These are phyloP conservation scores for Pleurotus sapidus DNA, from an alignment of 768 basidiomycete species.

Conservation along the genomic window DNA sequence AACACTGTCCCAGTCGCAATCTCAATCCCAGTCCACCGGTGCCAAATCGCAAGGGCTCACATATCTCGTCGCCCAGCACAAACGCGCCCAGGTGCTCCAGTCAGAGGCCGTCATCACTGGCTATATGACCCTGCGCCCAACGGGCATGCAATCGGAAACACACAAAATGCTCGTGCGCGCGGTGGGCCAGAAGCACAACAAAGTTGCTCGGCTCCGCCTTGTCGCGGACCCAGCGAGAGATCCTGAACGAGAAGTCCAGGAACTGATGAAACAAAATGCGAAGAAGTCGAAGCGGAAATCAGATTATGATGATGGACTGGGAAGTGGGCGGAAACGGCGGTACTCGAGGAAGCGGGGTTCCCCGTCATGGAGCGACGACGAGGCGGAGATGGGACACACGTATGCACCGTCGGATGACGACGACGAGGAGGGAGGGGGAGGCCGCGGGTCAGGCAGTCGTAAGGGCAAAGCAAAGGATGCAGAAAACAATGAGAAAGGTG, in stretches of 20 bases:
- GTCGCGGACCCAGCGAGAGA: constrained; percentile 76
- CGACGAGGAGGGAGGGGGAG: constrained; percentile 37
- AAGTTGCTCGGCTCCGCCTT: constrained; percentile 75
- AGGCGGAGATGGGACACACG: constrained; percentile 49
- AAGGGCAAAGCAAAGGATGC: constrained; percentile 50
- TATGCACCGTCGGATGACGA: constrained; percentile 62
- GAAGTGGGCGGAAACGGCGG: constrained; percentile 45
- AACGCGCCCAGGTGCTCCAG: constrained; percentile 82
- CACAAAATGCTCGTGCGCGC: constrained; percentile 87
- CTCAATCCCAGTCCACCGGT: constrained; percentile 26
- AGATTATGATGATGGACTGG: constrained; percentile 48
- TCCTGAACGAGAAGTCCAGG: constrained; percentile 71
- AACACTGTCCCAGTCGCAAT: constrained; percentile 14
- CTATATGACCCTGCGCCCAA: constrained; percentile 79
- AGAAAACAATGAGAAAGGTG: constrained; percentile 53
- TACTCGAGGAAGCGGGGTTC: constrained; percentile 38
- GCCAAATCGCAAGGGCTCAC: constrained; percentile 72
- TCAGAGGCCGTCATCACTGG: constrained; percentile 82
- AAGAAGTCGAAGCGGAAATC: constrained; percentile 61
- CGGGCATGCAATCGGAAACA: constrained; percentile 87
- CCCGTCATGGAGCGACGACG: constrained; percentile 64
- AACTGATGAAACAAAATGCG: constrained; percentile 60
- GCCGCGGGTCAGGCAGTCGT: constrained; percentile 27
- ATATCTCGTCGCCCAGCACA: constrained; percentile 88
- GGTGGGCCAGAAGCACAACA: constrained; percentile 82